Evolutionary conservation across 2,329 filamentous ascomycete genomes (phyloP).

Genomic region (Exophiala sideris): DNA sequence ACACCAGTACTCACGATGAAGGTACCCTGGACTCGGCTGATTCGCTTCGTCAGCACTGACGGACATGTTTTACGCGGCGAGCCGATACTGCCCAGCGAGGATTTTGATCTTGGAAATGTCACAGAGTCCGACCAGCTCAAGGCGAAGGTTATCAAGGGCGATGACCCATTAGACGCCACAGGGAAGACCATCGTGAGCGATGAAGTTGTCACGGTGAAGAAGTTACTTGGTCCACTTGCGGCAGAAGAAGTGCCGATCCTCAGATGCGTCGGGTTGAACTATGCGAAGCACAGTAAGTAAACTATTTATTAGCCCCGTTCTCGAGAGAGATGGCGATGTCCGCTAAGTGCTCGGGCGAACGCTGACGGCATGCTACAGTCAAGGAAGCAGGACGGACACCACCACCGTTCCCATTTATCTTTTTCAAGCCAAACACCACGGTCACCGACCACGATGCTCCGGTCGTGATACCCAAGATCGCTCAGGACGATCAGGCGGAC

Average conservation of each 20-base stretch:
- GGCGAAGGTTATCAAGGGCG: slow-evolving; percentile 52
- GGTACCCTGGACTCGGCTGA: slow-evolving; percentile 50
- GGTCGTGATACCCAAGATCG: slow-evolving; percentile 33
- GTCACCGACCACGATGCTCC: slow-evolving; percentile 33
- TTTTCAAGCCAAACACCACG: slow-evolving; percentile 40
- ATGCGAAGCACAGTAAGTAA: slow-evolving; percentile 44
- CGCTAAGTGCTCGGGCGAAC: too few species aligned
- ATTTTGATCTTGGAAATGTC: slow-evolving; percentile 46
- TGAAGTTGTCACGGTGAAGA: slow-evolving; percentile 53
- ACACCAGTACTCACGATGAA: slow-evolving; percentile 12
- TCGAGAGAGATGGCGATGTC: too few species aligned
- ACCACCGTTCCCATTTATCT: slow-evolving; percentile 37
- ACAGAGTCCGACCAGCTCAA: slow-evolving; percentile 48
- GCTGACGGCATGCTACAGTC: slow-evolving; percentile 20
- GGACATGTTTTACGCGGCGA: slow-evolving; percentile 52
- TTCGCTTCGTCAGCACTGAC: slow-evolving; percentile 54
- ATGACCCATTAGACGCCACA: slow-evolving; percentile 47
- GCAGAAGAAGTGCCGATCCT: slow-evolving; percentile 54
- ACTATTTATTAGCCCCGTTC: not conserved
- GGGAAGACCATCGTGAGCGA: slow-evolving; percentile 44
- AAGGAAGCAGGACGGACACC: slow-evolving; percentile 38
- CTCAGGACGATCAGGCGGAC: slow-evolving; percentile 40
- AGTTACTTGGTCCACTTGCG: slow-evolving; percentile 52
- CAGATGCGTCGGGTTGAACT: slow-evolving; percentile 49
- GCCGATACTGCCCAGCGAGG: slow-evolving; percentile 46